Base-by-base conservation (phyloP, 2,329 filamentous ascomycete species). In the Raffaelea deltoideospora region DNA sequence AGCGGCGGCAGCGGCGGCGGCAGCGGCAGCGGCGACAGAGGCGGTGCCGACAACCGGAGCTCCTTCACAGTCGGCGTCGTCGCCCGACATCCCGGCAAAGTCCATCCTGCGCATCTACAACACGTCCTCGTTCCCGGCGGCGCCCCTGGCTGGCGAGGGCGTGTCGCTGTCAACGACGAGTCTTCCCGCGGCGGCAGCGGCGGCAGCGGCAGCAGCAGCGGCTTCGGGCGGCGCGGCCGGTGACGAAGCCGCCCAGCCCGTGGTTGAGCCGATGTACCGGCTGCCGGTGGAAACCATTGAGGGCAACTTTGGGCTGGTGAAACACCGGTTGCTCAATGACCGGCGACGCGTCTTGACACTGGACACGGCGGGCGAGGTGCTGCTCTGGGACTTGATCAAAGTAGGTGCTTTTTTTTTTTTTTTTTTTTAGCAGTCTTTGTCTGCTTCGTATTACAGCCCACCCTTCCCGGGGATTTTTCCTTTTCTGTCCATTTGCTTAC, bases 301-400 rank as follows among this genome's bases (percentile, higher is more conserved):
- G 57, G 90, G 90, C 1, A 87, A 95, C 50, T 88, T 94, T 58
- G 90, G 90, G 10, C 61, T 98, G 37, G 85, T 96, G 42, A 98
- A 96, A 57, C 83, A 95, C 55, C 78, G 80, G 48, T 69, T 96
- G 47, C 65, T 98, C 42, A 96, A 93, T 55, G 88, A 98, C 53
- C 72, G 88, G 46, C 79, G 83, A 51, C 73, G 86, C 41, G 87
- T 92, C 4, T 63, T 98, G 45, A 98, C 90, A 0, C 63, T 94
- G 36, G 90, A 98, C 55, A 95, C 90, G 3, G 87, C 88, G 1
- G 90, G 90, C 14, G 90, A 98, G 51, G 87, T 96, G 3, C 64
- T 95, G 33, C 61, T 98, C 45, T 98, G 90, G 90, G 90, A 98
- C 64, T 63, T 98, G 28, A 68, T 98, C 32, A 76, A 79, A 63